phyloP scores from a whole-genome alignment of 1,139 yeast genomes.

The Blastobotrys malaysiensis region DNA sequence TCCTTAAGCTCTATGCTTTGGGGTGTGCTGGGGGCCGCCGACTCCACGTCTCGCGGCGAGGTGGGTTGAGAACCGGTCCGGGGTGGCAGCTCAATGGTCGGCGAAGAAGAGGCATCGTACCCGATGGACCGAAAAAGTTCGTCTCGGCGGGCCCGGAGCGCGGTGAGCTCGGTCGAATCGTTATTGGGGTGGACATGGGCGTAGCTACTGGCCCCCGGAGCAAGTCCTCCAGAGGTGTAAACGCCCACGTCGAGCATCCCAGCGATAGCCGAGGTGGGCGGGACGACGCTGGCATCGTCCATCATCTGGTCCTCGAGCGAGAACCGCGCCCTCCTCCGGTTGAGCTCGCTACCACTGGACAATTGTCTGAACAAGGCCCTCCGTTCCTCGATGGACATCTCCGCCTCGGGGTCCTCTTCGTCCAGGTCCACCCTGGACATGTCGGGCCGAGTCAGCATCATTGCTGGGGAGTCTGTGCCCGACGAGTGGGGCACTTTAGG shows the following conservation, averaged over 20 bases:
- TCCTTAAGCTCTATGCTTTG: neutral
- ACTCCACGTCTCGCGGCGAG: neutral
- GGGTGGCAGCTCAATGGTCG: neutral
- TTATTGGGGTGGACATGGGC: neutral
- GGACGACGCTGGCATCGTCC: neutral
- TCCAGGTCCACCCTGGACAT: constrained; percentile 5
- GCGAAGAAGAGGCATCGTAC: neutral
- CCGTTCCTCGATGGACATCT: neutral
- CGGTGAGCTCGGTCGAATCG: neutral
- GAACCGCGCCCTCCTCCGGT: neutral
- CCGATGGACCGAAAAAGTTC: neutral
- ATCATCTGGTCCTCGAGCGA: neutral
- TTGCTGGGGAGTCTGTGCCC: constrained; percentile 3
- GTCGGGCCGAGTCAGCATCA: constrained; percentile 13
- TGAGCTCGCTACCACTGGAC: neutral
- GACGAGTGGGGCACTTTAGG: neutral
- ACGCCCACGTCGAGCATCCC: constrained; percentile 25
- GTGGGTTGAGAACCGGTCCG: neutral
- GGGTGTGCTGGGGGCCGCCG: neutral
- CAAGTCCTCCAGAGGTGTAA: constrained; percentile 28
- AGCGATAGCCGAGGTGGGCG: constrained; percentile 4
- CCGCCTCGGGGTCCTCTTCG: constrained; percentile 3
- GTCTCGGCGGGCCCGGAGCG: constrained; percentile 2
- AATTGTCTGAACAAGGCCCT: neutral
- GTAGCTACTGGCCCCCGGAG: constrained; percentile 26